Percentiles rank a stretch among this genome's conserved stretches.
Conservation (phyloP, 2,329 filamentous ascomycete genomes). For the Neofusicoccum parvum region DNA sequence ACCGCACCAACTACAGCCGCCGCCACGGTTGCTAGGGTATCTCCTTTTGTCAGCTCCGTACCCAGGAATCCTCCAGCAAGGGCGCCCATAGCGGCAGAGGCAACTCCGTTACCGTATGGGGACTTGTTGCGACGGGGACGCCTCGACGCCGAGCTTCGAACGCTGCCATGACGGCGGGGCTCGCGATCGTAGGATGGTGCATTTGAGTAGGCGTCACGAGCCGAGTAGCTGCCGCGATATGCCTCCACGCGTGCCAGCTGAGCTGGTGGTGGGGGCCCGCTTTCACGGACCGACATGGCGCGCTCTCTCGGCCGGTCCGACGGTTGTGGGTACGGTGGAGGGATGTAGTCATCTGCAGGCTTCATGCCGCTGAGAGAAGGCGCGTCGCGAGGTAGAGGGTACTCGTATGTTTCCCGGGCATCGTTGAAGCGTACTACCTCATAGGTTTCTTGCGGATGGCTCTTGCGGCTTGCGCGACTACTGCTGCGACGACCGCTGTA, state of each 20-base stretch:
- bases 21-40: conserved; percentile 34
- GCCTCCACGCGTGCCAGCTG: not conserved
- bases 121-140: conserved; percentile 3
- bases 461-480: conserved; percentile 6
- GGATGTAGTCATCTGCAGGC: not conserved
- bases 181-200: not conserved
- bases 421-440: not conserved
- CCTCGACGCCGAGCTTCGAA: conserved; percentile 5
- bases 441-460: not conserved
- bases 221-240: not conserved
- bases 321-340: conserved; percentile 7
- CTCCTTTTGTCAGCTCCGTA: conserved; percentile 30
- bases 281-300: not conserved
- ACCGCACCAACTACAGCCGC: conserved; percentile 40
- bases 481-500: conserved; percentile 11
- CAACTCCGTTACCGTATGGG: conserved; percentile 5
- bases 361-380: conserved; percentile 6
- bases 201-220: not conserved
- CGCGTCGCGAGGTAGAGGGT: not conserved
- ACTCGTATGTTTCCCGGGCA: not conserved
- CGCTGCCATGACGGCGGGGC: not conserved
- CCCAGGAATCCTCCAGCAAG: conserved; percentile 38
- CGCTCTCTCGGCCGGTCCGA: not conserved
- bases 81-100: conserved; percentile 33
- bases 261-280: not conserved